Conservation (phyloP, 768 basidiomycete species). For the Tremella mesenterica region DNA sequence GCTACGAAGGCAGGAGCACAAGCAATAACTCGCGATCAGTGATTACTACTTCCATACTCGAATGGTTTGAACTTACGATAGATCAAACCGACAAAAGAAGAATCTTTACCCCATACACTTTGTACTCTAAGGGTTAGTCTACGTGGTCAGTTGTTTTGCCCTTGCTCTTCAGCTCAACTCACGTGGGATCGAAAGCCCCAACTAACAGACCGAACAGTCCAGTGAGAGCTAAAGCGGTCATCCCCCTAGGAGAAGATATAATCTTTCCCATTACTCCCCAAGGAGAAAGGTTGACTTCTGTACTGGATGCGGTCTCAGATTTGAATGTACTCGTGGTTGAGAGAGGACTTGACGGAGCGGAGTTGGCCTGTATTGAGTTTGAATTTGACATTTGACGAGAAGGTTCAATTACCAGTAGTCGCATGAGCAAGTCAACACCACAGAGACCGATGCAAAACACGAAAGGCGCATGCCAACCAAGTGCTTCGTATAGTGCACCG, state of each 20-base stretch:
- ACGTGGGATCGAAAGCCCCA: constrained; percentile 18
- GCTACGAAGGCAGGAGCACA: constrained; percentile 24
- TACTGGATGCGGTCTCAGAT: constrained; percentile 1
- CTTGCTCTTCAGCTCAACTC: neutral
- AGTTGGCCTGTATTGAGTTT: no score
- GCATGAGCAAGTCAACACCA: constrained; percentile 26
- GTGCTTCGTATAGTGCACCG: constrained; percentile 27
- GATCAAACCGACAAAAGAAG: constrained; percentile 25
- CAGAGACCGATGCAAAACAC: constrained; percentile 32
- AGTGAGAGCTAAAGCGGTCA: constrained; percentile 6
- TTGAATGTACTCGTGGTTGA: neutral
- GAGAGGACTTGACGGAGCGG: no score
- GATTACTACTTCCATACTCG: neutral
- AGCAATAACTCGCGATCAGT: constrained; percentile 14
- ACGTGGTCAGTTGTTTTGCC: neutral
- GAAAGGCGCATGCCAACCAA: constrained; percentile 40
- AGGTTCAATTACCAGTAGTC: constrained; percentile 33
- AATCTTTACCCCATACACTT: constrained; percentile 23
- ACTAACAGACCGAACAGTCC: constrained; percentile 5
- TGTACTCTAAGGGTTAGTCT: constrained; percentile 26
- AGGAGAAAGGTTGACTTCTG: constrained; percentile 9
- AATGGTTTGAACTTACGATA: constrained; percentile 14
- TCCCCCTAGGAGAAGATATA: constrained; percentile 3
- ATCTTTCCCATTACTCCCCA: constrained; percentile 11
- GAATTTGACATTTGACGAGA: no score